phyloP scores from a whole-genome alignment of 2,329 filamentous ascomycete genomes.

The Ophiocordyceps polyrhachis-furcata region DNA sequence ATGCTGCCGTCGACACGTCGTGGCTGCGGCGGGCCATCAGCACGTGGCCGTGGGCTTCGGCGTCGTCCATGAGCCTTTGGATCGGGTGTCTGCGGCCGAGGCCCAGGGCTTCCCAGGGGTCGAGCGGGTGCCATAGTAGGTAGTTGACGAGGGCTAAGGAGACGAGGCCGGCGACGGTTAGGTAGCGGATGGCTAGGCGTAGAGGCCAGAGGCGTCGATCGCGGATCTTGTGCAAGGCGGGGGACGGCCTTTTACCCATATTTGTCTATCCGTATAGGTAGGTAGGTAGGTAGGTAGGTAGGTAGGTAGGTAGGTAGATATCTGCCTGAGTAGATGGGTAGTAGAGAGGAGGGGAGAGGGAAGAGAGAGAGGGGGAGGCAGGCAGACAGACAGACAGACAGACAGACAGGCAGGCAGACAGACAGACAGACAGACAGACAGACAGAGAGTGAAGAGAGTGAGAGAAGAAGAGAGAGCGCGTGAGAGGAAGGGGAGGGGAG shows the following conservation, averaged over 20 bases:
- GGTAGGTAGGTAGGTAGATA: neutral
- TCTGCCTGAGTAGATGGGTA: no score
- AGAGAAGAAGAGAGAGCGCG: no score
- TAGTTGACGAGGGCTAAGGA: conserved; percentile 11
- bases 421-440: no score
- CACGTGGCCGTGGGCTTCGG: conserved; percentile 22
- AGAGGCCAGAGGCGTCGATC: conserved; percentile 7
- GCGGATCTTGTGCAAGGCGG: conserved; percentile 1
- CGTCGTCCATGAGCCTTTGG: conserved; percentile 26
- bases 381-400: no score
- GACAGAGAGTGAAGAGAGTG: no score
- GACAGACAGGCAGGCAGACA: no score
- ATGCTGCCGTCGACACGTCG: conserved; percentile 31
- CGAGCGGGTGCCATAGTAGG: conserved; percentile 11
- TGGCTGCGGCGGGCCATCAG: conserved; percentile 25
- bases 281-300: neutral
- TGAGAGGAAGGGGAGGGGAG: neutral
- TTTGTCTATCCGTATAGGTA: neutral
- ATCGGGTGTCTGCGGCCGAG: conserved; percentile 25
- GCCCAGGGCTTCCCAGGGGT: conserved; percentile 9
- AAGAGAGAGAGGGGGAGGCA: no score
- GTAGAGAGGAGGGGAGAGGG: no score
- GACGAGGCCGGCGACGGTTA: conserved; percentile 9
- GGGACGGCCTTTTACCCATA: no score
- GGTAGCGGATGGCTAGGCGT: conserved; percentile 12